These are phyloP conservation scores for Stellera chamaejasme DNA, from an alignment of 345 rosid genomes.

Conservation along the genomic window DNA sequence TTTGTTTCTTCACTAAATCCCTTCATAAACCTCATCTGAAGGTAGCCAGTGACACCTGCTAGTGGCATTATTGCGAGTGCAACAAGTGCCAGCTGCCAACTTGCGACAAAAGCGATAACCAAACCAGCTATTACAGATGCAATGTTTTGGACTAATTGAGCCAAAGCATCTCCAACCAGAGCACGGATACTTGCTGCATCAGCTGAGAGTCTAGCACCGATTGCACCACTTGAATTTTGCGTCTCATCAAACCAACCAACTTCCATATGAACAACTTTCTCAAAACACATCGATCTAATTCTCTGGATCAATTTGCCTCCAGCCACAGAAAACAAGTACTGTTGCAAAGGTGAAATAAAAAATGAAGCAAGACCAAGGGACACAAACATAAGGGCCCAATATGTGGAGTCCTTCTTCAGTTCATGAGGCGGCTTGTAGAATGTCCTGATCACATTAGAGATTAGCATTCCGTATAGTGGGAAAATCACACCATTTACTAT, in stretches of 20 bases:
- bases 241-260: conserved; percentile 78
- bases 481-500: conserved; percentile 42
- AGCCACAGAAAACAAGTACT: conserved; percentile 63
- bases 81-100: conserved; percentile 63
- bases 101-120: conserved; percentile 62
- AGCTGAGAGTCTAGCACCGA: conserved; percentile 82
- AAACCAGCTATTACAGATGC: conserved; percentile 54
- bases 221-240: conserved; percentile 69
- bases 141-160: conserved; percentile 48
- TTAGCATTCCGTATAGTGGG: conserved; percentile 48
- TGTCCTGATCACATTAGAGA: conserved; percentile 44
- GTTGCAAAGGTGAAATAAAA: conserved; percentile 32
- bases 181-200: conserved; percentile 72
- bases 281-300: conserved; percentile 64
- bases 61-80: conserved; percentile 58
- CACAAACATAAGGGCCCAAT: conserved; percentile 59
- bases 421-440: conserved; percentile 53
- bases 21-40: conserved; percentile 55
- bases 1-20: conserved; percentile 82
- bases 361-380: conserved; percentile 52
- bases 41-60: conserved; percentile 44
- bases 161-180: conserved; percentile 71
- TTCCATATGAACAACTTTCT: conserved; percentile 82
- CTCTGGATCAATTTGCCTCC: conserved; percentile 58
- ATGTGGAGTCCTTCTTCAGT: conserved; percentile 50